Percentiles rank a stretch among this genome's conserved stretches.
phyloP scores from a whole-genome alignment of 768 basidiomycete genomes.

The Tylopilus subfusipes region DNA sequence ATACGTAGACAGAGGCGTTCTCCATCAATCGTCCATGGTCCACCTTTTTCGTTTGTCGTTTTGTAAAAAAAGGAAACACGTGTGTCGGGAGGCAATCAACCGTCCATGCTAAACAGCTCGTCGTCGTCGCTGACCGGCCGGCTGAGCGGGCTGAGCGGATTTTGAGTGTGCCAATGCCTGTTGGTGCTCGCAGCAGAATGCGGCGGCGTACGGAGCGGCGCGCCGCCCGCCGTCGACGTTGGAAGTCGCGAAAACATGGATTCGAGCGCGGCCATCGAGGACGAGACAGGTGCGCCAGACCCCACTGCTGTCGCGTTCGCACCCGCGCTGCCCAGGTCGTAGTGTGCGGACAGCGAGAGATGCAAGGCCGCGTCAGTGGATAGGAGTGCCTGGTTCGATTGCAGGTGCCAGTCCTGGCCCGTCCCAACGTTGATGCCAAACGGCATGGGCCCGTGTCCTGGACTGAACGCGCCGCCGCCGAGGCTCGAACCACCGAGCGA shows the following conservation, averaged over 20 bases:
- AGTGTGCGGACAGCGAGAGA: slow-evolving; percentile 24
- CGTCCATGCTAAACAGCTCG: slow-evolving; percentile 72
- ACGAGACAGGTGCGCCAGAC: slow-evolving; percentile 10
- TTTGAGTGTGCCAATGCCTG: slow-evolving; percentile 36
- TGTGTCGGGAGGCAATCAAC: slow-evolving; percentile 31
- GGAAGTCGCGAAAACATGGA: slow-evolving; percentile 52
- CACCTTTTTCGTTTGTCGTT: neutral
- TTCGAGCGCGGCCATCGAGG: slow-evolving; percentile 39
- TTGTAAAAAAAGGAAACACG: neutral
- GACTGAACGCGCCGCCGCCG: slow-evolving; percentile 28
- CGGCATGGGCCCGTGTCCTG: slow-evolving; percentile 29
- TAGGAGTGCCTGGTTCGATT: slow-evolving; percentile 22
- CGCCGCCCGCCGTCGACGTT: slow-evolving; percentile 5
- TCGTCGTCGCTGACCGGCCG: slow-evolving; percentile 60
- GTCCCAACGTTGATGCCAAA: slow-evolving; percentile 31
- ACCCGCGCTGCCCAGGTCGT: slow-evolving; percentile 12
- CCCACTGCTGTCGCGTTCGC: neutral
- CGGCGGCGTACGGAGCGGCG: slow-evolving; percentile 28
- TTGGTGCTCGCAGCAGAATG: slow-evolving; percentile 18
- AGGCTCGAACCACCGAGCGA: slow-evolving; percentile 28
- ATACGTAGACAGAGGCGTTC: slow-evolving; percentile 16
- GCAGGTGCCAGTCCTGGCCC: slow-evolving; percentile 28
- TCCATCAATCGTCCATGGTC: slow-evolving; percentile 11
- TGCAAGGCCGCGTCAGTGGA: slow-evolving; percentile 20
- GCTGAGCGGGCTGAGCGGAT: slow-evolving; percentile 57